These are phyloP conservation scores for Debaryomyces robertsiae DNA, from an alignment of 1,139 yeast species.

Conservation along the genomic window DNA sequence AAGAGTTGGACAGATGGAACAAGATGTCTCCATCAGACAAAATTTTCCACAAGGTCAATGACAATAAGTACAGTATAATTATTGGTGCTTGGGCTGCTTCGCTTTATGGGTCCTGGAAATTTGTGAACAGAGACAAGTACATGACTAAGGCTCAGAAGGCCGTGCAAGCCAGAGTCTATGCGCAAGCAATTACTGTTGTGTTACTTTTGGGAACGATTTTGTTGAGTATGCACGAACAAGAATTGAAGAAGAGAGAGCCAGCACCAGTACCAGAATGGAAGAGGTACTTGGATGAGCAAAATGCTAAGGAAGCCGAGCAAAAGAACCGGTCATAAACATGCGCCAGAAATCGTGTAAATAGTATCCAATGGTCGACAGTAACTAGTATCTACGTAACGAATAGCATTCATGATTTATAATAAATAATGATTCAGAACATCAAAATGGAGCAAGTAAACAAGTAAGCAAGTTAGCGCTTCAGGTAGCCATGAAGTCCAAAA, in stretches of 20 bases:
- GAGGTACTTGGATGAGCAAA: slow-evolving; percentile 24
- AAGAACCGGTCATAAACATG: background rate
- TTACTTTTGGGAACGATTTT: slow-evolving; percentile 64
- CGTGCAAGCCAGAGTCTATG: slow-evolving; percentile 91
- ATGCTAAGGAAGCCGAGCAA: slow-evolving; percentile 7
- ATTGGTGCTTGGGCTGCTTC: slow-evolving; percentile 87
- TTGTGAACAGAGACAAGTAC: slow-evolving; percentile 70
- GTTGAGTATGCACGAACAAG: slow-evolving; percentile 59
- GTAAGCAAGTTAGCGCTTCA: no score
- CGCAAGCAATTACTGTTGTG: slow-evolving; percentile 75
- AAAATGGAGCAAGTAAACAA: background rate
- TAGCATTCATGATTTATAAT: no score
- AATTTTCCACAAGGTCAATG: slow-evolving; percentile 43
- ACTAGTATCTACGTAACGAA: no score
- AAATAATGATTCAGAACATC: no score
- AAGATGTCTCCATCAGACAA: slow-evolving; percentile 44
- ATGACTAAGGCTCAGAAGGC: slow-evolving; percentile 79
- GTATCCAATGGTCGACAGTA: background rate
- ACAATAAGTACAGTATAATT: slow-evolving; percentile 71
- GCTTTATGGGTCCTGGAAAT: slow-evolving; percentile 76
- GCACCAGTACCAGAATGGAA: slow-evolving; percentile 42
- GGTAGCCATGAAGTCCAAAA: no score
- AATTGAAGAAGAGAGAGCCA: slow-evolving; percentile 31
- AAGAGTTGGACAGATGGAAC: slow-evolving; percentile 49
- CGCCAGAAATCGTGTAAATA: background rate